Evolutionary conservation across 2,329 filamentous ascomycete species (phyloP).

Genomic region (Diplodia mutila): DNA sequence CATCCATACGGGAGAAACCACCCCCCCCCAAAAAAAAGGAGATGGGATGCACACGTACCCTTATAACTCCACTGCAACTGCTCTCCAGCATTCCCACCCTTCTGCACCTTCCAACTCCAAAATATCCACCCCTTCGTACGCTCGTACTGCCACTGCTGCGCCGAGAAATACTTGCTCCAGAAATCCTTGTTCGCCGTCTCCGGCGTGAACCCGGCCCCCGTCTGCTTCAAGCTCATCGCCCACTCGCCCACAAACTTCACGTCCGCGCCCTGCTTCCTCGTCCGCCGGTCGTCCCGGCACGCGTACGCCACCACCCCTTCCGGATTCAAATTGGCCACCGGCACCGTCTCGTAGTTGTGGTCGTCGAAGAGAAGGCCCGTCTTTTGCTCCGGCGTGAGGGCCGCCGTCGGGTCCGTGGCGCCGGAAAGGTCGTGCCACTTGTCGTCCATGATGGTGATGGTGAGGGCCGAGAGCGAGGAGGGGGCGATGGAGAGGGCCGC

Average conservation of each 20-base stretch:
- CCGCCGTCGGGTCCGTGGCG: not conserved
- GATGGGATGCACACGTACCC: conserved; percentile 44
- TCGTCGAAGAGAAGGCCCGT: conserved; percentile 52
- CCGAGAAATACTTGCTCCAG: conserved; percentile 61
- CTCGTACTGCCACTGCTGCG: conserved; percentile 61
- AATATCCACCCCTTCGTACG: conserved; percentile 60
- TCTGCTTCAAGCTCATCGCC: conserved; percentile 53
- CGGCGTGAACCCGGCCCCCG: not conserved
- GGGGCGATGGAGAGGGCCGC: not conserved
- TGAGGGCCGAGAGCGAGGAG: not conserved
- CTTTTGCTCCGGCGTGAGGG: not conserved
- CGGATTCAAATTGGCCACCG: conserved; percentile 53
- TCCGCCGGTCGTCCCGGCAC: not conserved
- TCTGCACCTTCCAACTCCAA: conserved; percentile 62
- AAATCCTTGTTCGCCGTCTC: conserved; percentile 45
- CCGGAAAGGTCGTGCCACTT: conserved; percentile 12
- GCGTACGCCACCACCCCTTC: conserved; percentile 42
- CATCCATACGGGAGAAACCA: not conserved
- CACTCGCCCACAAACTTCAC: conserved; percentile 62
- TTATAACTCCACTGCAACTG: conserved; percentile 53
- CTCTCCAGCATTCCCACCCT: conserved; percentile 26
- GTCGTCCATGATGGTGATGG: conserved; percentile 14
- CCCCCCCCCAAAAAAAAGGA: conserved; percentile 34
- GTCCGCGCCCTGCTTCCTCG: not conserved
- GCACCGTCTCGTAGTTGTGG: conserved; percentile 59